phyloP scores from a whole-genome alignment of 176 grass and related monocot genomes.

The Oropetium thomaeum region DNA sequence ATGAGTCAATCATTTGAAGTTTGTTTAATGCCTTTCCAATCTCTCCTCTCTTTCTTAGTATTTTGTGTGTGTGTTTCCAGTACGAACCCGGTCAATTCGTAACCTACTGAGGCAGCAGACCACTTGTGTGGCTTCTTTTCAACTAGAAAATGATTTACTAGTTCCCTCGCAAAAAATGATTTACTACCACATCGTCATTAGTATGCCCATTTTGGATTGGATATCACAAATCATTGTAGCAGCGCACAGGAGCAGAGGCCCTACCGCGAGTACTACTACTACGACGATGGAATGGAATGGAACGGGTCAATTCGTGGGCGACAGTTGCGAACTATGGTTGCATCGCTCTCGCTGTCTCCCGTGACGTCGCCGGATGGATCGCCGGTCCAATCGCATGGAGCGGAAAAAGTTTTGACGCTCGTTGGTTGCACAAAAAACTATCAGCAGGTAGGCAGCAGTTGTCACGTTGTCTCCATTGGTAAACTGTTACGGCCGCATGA shows the following conservation, averaged over 20 bases:
- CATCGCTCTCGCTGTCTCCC: slow-evolving; percentile 14
- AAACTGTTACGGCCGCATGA: neutral
- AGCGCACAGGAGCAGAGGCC: neutral
- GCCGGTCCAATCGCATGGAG: neutral
- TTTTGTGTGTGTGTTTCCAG: neutral
- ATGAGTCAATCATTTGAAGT: slow-evolving; percentile 45
- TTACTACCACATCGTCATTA: neutral
- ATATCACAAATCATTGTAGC: neutral
- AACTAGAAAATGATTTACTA: neutral
- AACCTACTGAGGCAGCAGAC: too few relatives aligned
- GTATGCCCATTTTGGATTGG: neutral
- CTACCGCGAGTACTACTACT: too few relatives aligned
- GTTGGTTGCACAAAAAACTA: neutral
- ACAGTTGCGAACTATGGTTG: neutral
- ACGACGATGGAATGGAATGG: neutral
- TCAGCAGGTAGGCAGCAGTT: neutral
- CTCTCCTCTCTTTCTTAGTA: too few relatives aligned
- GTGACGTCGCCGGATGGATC: neutral
- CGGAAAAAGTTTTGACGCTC: neutral
- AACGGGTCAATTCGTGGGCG: neutral
- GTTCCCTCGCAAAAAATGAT: neutral
- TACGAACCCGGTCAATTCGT: neutral
- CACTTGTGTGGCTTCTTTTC: too few relatives aligned
- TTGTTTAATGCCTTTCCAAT: slow-evolving; percentile 28
- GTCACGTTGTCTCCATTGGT: neutral